phyloP scores from a whole-genome alignment of 345 rosid species.

The Salix suchowensis region DNA sequence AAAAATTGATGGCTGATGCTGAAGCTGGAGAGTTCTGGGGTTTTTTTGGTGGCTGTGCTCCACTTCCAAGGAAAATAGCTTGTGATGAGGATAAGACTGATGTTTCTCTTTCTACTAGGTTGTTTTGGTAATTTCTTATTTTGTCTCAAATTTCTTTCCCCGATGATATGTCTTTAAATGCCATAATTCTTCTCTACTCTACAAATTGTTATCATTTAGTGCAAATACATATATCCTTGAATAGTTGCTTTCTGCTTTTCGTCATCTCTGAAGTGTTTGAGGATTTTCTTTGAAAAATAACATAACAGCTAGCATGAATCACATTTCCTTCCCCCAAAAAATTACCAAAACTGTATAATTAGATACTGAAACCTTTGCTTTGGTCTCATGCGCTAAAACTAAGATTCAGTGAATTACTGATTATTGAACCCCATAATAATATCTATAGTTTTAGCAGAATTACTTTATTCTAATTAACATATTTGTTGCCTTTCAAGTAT shows the following conservation, averaged over 20 bases:
- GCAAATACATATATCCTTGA: no score
- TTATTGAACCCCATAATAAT: background rate
- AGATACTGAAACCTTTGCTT: background rate
- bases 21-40: conserved; percentile 99
- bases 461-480: background rate
- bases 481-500: background rate
- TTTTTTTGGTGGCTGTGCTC: conserved; percentile 99
- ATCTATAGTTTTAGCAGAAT: background rate
- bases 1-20: conserved; percentile 96
- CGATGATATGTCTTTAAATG: background rate
- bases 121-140: conserved; percentile 49
- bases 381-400: background rate
- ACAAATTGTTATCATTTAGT: background rate
- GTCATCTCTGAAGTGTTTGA: background rate
- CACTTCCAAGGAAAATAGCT: conserved; percentile 77
- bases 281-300: background rate
- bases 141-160: conserved; percentile 6
- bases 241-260: background rate
- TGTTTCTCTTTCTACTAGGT: conserved; percentile 46
- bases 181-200: background rate
- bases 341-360: background rate
- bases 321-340: background rate
- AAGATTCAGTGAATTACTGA: background rate
- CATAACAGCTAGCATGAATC: background rate
- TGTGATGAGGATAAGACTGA: conserved; percentile 43